Percentiles rank a stretch among this genome's conserved stretches.
Evolutionary conservation across 1,284 basidiomycete species (phyloP).

Genomic region (Vanrija humicola): DNA sequence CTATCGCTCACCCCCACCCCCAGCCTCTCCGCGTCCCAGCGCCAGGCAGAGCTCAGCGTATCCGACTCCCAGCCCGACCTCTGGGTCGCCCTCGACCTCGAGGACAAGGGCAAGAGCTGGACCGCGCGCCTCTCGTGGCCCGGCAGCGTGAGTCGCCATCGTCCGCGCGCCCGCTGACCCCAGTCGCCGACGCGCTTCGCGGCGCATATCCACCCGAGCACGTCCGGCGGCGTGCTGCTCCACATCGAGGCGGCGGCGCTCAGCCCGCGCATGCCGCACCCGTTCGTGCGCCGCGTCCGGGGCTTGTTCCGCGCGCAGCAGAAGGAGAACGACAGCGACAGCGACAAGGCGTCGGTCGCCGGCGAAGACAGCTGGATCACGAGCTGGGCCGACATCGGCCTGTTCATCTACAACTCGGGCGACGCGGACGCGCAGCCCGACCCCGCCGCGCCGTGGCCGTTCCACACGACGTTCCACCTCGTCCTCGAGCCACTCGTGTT

Average conservation of each 20-base stretch:
- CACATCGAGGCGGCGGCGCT: conserved; percentile 16
- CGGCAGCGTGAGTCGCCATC: conserved; percentile 16
- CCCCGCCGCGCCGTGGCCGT: neutral
- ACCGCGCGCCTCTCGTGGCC: conserved; percentile 41
- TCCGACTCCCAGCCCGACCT: conserved; percentile 11
- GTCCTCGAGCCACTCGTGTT: conserved; percentile 36
- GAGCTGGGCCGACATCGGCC: too few species aligned
- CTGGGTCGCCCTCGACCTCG: conserved; percentile 17
- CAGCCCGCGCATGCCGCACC: conserved; percentile 24
- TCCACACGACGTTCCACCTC: conserved; percentile 23
- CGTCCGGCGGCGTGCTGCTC: conserved; percentile 7
- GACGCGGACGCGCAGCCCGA: too few species aligned
- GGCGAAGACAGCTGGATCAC: neutral
- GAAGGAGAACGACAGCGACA: too few species aligned
- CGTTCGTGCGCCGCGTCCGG: conserved; percentile 1
- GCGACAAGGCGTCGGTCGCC: neutral
- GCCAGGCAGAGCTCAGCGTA: conserved; percentile 6
- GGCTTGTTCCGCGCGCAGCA: too few species aligned
- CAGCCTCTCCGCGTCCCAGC: neutral
- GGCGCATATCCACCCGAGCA: conserved; percentile 5
- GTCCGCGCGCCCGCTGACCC: neutral
- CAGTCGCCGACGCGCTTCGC: conserved; percentile 24
- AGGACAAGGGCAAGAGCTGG: conserved; percentile 17
- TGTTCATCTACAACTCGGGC: neutral
- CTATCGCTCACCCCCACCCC: neutral